Base-by-base conservation (phyloP, 805 yeast genomes). In the Lachancea sp. region DNA sequence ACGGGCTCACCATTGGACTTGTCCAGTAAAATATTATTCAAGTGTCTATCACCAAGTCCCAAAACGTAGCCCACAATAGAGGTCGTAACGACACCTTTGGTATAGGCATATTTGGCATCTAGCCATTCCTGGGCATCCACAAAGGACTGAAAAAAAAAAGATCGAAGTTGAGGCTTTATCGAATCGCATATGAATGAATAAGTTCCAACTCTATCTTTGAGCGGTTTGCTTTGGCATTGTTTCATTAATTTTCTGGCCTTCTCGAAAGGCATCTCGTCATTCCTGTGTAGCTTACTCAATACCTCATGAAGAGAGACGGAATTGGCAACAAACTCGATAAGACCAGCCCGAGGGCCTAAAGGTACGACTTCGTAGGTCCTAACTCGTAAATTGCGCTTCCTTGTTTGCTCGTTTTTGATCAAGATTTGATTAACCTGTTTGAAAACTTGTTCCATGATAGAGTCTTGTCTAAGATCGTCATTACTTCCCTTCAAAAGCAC, bases 401-500 rank as follows among this genome's bases (percentile, higher is more conserved):
- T 61, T 0, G 91, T 72, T 27, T 75, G 77, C 42, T 72, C 71
- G 56, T 85, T 79, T 19, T 67, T 67, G 10, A 54, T 61, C 45
- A 91, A 72, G 31, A 88, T 74, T 12, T 70, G 64, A 57, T 90
- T 89, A 13, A 89, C 96, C 56, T 89, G 86, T 17, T 75, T 83
- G 62, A 95, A 93, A 1, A 91, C 98, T 60, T 93, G 98, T 61
- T 91, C 95, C 99, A 93, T 95, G 46, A 93, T 87, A 0, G 95
- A 85, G 66, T 93, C 99, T 65, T 95, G 99, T 42, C 98, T 70
- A 42, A 93, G 68, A 65, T 93, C 99, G 65, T 93, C 99, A 9
- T 86, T 75, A 5, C 95, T 89, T 20, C 87, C 87, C 59, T 93
- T 93, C 52, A 90, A 66, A 16, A 93, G 68, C 58, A 83, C 73